Conservation (phyloP, 768 basidiomycete genomes). For the Pulveroboletus sp. region DNA sequence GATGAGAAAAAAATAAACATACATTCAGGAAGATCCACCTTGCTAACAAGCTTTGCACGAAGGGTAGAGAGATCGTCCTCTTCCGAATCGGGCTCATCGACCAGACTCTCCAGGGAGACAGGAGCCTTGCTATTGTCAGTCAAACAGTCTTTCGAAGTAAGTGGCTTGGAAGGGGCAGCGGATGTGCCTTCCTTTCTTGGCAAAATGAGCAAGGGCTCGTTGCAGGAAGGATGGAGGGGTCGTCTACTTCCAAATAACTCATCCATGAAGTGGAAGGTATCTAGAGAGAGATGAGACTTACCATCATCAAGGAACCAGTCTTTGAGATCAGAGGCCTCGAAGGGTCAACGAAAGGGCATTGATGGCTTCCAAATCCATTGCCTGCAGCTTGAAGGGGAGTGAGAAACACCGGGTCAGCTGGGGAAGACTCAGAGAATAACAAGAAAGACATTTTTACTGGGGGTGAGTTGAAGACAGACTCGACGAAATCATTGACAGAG, state of each 20-base stretch:
- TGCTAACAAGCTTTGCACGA: constrained; percentile 61
- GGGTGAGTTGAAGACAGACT: constrained; percentile 36
- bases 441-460: constrained; percentile 45
- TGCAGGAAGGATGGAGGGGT: too few species aligned
- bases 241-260: too few species aligned
- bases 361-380: too few species aligned
- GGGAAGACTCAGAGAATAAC: too few species aligned
- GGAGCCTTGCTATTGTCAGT: constrained; percentile 34
- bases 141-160: too few species aligned
- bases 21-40: constrained; percentile 64
- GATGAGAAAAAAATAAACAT: constrained; percentile 5
- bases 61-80: constrained; percentile 36
- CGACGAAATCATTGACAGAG: too few species aligned
- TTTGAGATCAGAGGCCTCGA: too few species aligned
- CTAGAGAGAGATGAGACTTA: too few species aligned
- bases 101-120: constrained; percentile 25
- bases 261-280: too few species aligned
- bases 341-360: constrained; percentile 40
- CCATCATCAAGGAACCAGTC: too few species aligned
- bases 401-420: background rate
- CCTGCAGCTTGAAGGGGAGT: constrained; percentile 32
- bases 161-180: constrained; percentile 37
- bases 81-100: constrained; percentile 27
- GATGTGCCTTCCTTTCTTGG: too few species aligned
- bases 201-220: too few species aligned